Base-by-base conservation (phyloP, 2,329 filamentous ascomycete genomes). In the Lachnellula arida region DNA sequence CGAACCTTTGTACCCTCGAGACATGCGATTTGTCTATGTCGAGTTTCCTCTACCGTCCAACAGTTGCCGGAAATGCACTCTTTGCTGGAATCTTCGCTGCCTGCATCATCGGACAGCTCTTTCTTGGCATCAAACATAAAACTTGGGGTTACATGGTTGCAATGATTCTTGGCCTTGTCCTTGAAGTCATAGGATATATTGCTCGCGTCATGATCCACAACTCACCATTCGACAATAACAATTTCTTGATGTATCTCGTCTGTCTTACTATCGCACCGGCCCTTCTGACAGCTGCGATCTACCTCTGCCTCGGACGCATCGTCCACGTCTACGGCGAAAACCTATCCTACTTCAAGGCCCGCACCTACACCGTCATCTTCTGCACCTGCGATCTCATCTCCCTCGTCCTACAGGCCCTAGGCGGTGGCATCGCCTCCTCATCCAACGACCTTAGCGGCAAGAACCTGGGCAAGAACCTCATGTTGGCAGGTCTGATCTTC, bases 261-360 rank as follows among this genome's bases (percentile, higher is more conserved):
- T 78, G 75, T 4, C 73, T 85, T 12, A 67, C 65, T 0, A 67
- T 67, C 22, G 65, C 65, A 6, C 66, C 65, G 2, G 65, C 82
- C 32, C 76, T 86, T 56, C 74, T 85, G 70, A 83, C 81, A 70
- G 81, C 82, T 60, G 78, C 76, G 5, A 79, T 86, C 69, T 87
- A 86, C 72, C 77, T 87, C 60, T 64, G 84, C 55, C 73, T 72
- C 3, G 80, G 81, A 39, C 78, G 82, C 51, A 75, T 84, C 59
- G 77, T 84, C 54, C 67, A 80, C n/a, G 74, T 75, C 49, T 80
- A 83, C 53, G 82, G 82, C 5, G 67, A 72, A 2, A 67, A 76
- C 49, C 70, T 76, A 58, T 79, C 77, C 22, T 71, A 73, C 25
- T 70, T 81, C 52, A 73, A 72, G 42, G 76, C 78, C 6, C 68